A percentile compares a stretch with the other conserved stretches of the same genome.
phyloP scores from a whole-genome alignment of 768 basidiomycete genomes.

The Rhizopogon vulgaris region DNA sequence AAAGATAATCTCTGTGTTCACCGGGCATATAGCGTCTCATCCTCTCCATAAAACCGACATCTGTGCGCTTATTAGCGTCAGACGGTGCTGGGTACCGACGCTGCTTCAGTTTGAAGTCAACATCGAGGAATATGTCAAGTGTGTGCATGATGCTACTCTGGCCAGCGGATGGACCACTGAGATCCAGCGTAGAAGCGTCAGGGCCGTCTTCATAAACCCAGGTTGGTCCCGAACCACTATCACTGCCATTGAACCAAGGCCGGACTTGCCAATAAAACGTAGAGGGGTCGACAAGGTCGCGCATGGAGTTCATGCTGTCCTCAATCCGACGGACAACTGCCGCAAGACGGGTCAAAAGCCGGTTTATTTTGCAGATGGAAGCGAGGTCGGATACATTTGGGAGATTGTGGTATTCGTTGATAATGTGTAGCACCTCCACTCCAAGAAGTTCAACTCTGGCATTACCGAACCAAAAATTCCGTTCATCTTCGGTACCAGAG shows the following conservation, averaged over 20 bases:
- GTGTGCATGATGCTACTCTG: slow-evolving; percentile 91
- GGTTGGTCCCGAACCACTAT: slow-evolving; percentile 41
- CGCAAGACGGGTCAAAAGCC: slow-evolving; percentile 65
- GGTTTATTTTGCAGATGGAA: slow-evolving; percentile 60
- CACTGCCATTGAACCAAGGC: slow-evolving; percentile 89
- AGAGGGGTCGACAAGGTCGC: slow-evolving; percentile 71
- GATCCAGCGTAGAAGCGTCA: slow-evolving; percentile 50
- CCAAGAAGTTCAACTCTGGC: slow-evolving; percentile 83
- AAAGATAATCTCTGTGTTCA: slow-evolving; percentile 80
- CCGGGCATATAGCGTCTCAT: slow-evolving; percentile 97
- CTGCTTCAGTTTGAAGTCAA: slow-evolving; percentile 79
- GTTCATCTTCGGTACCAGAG: slow-evolving; percentile 81
- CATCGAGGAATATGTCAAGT: slow-evolving; percentile 78
- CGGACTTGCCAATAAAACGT: slow-evolving; percentile 86
- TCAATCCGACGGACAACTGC: slow-evolving; percentile 69
- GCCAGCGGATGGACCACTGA: slow-evolving; percentile 88
- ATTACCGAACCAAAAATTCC: slow-evolving; percentile 80
- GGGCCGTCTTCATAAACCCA: slow-evolving; percentile 82
- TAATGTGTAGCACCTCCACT: slow-evolving; percentile 77
- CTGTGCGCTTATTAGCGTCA: slow-evolving; percentile 56
- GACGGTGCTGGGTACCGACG: slow-evolving; percentile 66
- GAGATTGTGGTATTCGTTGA: slow-evolving; percentile 80
- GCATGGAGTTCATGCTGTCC: slow-evolving; percentile 61
- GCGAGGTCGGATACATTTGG: slow-evolving; percentile 60
- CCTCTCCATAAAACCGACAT: slow-evolving; percentile 80